Base-by-base conservation (phyloP, 768 basidiomycete species). In the Phlegmacium glaucopus region DNA sequence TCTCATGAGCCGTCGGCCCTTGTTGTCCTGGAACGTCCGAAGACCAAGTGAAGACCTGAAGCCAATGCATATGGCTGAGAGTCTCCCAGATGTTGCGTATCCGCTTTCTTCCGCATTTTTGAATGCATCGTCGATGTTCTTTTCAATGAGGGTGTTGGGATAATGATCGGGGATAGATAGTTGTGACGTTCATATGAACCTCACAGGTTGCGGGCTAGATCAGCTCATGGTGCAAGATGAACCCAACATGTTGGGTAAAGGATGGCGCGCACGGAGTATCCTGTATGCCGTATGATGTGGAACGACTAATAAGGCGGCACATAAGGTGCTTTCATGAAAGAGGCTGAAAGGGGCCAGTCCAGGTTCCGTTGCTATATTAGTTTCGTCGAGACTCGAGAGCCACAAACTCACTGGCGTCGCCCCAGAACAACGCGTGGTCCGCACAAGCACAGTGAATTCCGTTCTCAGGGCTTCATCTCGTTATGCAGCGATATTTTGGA, bases 231-330 rank as follows among this genome's bases (percentile, higher is more conserved):
- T 13, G 75, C 74, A n/a, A 79, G 70, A 54, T 78, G 77, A 0
- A 70, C 72, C 76, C 77, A 79, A n/a, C 53, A 78, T 60, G 15
- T 61, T 58, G 11, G 72, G 70, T 39, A 63, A 55, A 2, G 67
- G 61, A 27, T 70, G 63, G 7, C 73, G 66, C n/a, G 72, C 63
- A 25, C 73, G 72, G 49, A 79, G 61, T 44, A 72, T 63, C 42
- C 78, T 72, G 59, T 79, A 78, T 50, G 78, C 68, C 15, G 67
- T 74, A 46, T 79, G 77, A n/a, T 67, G 56, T 22, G 78, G 78
- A 36, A 75, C 69, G 35, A 72, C 67, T n/a, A n/a, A n/a, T 44
- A 72, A 54, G 13, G 53, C 56, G 44, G 67, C 64, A 42, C 67
- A 69, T 28, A 62, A 47, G n/a, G n/a, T n/a, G n/a, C n/a, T n/a